Percentiles rank a stretch among this genome's conserved stretches.
phyloP scores from a whole-genome alignment of 2,329 filamentous ascomycete species.

The Aschersonia sp. region DNA sequence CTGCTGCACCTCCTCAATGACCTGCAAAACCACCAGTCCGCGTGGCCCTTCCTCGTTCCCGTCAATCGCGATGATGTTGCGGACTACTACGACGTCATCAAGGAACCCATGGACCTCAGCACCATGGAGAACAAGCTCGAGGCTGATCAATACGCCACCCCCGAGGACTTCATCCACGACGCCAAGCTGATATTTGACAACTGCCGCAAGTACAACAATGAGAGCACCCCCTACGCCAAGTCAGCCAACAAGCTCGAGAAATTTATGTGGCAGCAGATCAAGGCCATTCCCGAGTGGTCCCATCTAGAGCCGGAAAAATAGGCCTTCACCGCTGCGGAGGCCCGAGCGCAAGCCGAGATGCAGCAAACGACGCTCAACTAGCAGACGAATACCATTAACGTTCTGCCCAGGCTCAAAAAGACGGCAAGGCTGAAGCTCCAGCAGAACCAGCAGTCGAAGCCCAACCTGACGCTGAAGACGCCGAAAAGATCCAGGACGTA shows the following conservation, averaged over 20 bases:
- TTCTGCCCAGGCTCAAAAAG: too few relatives aligned
- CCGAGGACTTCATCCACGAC: constrained; percentile 85
- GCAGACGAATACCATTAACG: too few relatives aligned
- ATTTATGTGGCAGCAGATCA: constrained; percentile 89
- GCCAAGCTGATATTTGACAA: constrained; percentile 86
- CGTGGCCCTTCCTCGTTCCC: constrained; percentile 89
- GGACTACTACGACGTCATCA: constrained; percentile 99
- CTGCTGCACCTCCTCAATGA: constrained; percentile 87
- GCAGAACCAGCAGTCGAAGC: too few relatives aligned
- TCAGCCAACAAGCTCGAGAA: constrained; percentile 85
- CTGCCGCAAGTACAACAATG: constrained; percentile 91
- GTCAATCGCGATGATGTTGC: constrained; percentile 92
- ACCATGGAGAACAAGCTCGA: constrained; percentile 87
- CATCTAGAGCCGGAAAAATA: constrained; percentile 37
- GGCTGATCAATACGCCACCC: constrained; percentile 77
- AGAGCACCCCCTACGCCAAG: constrained; percentile 89
- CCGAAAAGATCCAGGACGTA: too few relatives aligned
- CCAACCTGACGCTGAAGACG: too few relatives aligned
- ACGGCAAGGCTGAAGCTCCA: too few relatives aligned
- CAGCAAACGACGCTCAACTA: too few relatives aligned
- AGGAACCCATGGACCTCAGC: constrained; percentile 88
- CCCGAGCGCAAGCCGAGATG: too few relatives aligned
- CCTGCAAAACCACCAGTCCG: constrained; percentile 81
- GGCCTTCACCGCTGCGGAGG: constrained; percentile 7
- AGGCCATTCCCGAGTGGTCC: constrained; percentile 86